A percentile compares a stretch with the other conserved stretches of the same genome.
These are phyloP conservation scores for Hirsutella minnesotensis DNA, from an alignment of 2,329 filamentous ascomycete species.

Conservation along the genomic window DNA sequence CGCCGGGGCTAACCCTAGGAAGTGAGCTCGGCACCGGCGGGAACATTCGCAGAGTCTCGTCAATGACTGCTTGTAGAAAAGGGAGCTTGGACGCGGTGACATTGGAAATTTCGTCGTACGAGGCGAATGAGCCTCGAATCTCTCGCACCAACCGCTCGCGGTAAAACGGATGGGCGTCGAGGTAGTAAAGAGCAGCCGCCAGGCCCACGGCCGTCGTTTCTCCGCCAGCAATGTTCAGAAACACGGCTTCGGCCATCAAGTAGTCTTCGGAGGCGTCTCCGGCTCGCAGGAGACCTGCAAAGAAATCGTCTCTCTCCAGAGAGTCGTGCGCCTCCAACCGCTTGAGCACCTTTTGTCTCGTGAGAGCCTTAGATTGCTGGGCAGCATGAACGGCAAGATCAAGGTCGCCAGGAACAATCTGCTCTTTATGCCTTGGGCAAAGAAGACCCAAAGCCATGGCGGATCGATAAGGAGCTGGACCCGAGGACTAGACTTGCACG, in stretches of 20 bases:
- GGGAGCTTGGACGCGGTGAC: neutral
- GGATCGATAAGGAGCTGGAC: neutral
- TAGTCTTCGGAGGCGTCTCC: neutral
- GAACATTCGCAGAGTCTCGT: neutral
- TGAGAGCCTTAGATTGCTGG: neutral
- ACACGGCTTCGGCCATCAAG: neutral
- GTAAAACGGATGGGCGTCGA: neutral
- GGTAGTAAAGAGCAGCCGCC: neutral
- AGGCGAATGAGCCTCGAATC: neutral
- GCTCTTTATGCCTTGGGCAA: neutral
- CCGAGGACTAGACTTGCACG: neutral
- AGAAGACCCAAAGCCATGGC: neutral
- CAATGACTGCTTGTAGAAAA: neutral
- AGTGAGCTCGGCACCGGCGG: neutral
- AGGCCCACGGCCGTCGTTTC: neutral
- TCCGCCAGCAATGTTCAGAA: neutral
- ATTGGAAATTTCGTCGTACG: neutral
- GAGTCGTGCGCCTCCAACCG: neutral
- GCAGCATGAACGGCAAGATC: neutral
- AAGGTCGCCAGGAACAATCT: neutral
- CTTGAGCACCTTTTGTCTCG: neutral
- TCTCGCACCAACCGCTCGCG: neutral
- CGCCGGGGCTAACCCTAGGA: neutral
- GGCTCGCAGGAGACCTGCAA: neutral
- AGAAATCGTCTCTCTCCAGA: neutral